Base-by-base conservation (phyloP, 768 basidiomycete species). In the Gymnopilus dilepis region DNA sequence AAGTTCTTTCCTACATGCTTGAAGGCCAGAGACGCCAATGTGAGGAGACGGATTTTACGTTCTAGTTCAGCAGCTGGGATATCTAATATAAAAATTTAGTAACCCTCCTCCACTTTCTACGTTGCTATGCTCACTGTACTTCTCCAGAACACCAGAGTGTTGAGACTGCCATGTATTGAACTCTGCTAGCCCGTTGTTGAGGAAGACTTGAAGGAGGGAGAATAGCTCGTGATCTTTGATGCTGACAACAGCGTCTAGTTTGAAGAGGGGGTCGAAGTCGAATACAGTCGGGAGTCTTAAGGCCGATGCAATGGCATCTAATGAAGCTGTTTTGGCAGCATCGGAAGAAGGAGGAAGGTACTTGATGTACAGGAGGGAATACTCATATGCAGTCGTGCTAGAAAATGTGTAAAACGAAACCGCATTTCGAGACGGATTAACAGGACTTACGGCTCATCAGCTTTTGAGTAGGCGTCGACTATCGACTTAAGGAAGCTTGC, bases 201-300 rank as follows among this genome's bases (percentile, higher is more conserved):
- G 77, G 79, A 93, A 93, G 65, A 93, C 82, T 59, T 87, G 86
- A 22, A 95, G 76, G n/a, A 94, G 85, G 24, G 84, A 74, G 72
- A 89, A 94, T 11, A 94, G 79, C 31, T 88, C 87, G 70, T 91
- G 86, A 48, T 85, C 83, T 70, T 90, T 89, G 34, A 80, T 75
- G 12, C 84, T 81, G 41, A 90, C 73, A 34, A 93, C 83, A 1
- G 87, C 84, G 56, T 93, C 88, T 40, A 96, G 79, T 62, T 88
- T 89, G 80, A 94, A 88, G 28, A 94, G 76, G 6, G 87, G 73
- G 72, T 95, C 92, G 69, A 95, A 91, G 75, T 96, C 88, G 73
- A 95, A 92, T 59, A 91, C 72, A 13, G 77, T 76, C 2, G 90
- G 87, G 37, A 88, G 78, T 33, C 86, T 84, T 31, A 94, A 80